Evolutionary conservation across 441 rosid genomes (phyloP).

Genomic region (Erodium chrysanthum): DNA sequence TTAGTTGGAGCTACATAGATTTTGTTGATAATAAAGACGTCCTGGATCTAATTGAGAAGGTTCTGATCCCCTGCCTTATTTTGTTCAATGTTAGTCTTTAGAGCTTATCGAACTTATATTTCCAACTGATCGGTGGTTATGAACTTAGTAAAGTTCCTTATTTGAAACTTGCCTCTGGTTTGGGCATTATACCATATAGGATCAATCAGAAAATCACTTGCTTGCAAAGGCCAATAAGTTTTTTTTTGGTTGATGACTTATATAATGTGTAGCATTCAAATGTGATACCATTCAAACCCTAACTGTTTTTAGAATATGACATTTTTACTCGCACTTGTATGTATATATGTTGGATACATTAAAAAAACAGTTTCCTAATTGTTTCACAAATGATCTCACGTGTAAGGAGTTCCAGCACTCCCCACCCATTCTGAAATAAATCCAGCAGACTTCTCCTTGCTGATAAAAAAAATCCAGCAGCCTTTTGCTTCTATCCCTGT

Average conservation of each 20-base stretch:
- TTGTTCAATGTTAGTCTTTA: background rate
- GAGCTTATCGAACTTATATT: background rate
- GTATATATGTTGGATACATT: background rate
- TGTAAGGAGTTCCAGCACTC: background rate
- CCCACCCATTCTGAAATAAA: background rate
- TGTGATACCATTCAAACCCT: background rate
- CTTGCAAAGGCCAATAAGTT: background rate
- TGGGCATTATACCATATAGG: background rate
- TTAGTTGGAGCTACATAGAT: slow-evolving; percentile 94
- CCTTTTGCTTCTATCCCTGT: background rate
- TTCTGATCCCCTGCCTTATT: background rate
- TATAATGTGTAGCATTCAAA: background rate
- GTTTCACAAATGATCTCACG: background rate
- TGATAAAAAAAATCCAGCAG: background rate
- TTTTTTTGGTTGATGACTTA: background rate
- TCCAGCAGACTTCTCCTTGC: background rate
- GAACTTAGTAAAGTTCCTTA: background rate
- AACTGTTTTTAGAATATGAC: background rate
- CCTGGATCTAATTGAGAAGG: slow-evolving; percentile 86
- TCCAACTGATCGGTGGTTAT: background rate
- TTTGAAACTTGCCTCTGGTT: background rate
- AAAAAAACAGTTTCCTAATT: background rate
- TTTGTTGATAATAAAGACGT: slow-evolving; percentile 98
- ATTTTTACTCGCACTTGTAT: background rate
- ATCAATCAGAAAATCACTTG: background rate